Conservation (phyloP, 805 yeast genomes). For the Sugiyamaella qingdaonensis region DNA sequence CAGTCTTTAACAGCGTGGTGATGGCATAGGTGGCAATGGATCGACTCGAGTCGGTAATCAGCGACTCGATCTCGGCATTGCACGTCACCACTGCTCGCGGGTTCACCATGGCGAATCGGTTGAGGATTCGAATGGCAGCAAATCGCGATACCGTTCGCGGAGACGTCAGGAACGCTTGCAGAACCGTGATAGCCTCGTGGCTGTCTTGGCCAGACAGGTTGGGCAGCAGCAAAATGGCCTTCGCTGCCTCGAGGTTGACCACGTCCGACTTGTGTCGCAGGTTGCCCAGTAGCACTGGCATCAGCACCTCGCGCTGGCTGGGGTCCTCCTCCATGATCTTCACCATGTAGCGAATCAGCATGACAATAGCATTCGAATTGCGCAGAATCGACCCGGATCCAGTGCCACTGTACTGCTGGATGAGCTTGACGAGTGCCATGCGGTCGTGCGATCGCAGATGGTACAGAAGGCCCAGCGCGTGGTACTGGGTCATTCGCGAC, state of each 20-base stretch:
- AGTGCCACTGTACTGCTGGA: constrained; percentile 60
- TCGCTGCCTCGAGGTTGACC: constrained; percentile 90
- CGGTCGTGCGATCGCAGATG: constrained; percentile 85
- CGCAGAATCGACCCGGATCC: constrained; percentile 52
- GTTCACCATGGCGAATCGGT: constrained; percentile 72
- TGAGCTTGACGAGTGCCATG: constrained; percentile 88
- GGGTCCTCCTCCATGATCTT: constrained; percentile 69
- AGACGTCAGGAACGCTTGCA: constrained; percentile 74
- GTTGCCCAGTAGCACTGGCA: constrained; percentile 64
- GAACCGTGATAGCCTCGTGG: constrained; percentile 57
- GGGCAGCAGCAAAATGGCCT: constrained; percentile 56
- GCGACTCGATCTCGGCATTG: constrained; percentile 77
- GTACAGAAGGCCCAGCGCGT: constrained; percentile 87
- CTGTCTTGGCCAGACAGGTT: constrained; percentile 60
- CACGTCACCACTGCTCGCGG: constrained; percentile 71
- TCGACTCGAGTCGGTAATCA: constrained; percentile 84
- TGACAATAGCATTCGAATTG: constrained; percentile 78
- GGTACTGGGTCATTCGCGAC: constrained; percentile 87
- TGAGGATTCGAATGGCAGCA: constrained; percentile 87
- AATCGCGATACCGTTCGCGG: constrained; percentile 88
- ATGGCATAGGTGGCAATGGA: constrained; percentile 95
- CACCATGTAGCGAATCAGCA: constrained; percentile 77
- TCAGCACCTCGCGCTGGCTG: constrained; percentile 54
- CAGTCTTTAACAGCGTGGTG: constrained; percentile 91
- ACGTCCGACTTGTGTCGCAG: constrained; percentile 77